Evolutionary conservation across 2,329 filamentous ascomycete genomes (phyloP).

Genomic region (Alternaria sp.): DNA sequence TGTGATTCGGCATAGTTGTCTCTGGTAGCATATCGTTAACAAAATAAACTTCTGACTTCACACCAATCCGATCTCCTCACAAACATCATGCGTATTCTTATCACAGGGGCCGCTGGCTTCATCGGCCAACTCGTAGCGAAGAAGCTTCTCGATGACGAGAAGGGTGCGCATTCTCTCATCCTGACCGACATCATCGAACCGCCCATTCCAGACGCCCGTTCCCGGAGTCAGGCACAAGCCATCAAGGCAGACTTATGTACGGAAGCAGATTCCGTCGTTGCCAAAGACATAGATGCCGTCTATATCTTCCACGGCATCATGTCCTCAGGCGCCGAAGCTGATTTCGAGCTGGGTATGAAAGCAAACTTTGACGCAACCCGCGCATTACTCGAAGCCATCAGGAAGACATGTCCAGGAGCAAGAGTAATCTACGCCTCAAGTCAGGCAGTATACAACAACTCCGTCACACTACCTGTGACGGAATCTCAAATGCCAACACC

Average conservation of each 20-base stretch:
- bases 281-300: conserved; percentile 22
- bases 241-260: conserved; percentile 62
- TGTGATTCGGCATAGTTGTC: conserved; percentile 3
- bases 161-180: conserved; percentile 54
- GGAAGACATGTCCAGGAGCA: conserved; percentile 59
- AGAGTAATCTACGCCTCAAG: conserved; percentile 67
- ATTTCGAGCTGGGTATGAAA: conserved; percentile 64
- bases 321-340: conserved; percentile 68
- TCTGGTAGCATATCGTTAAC: background rate
- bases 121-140: conserved; percentile 67
- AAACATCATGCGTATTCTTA: conserved; percentile 57
- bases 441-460: conserved; percentile 68
- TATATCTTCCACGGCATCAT: conserved; percentile 73
- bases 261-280: conserved; percentile 17
- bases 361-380: conserved; percentile 68
- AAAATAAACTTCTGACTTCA: background rate
- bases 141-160: conserved; percentile 60
- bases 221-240: conserved; percentile 53
- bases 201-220: conserved; percentile 56
- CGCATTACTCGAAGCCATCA: conserved; percentile 61
- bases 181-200: conserved; percentile 66
- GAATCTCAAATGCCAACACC: conserved; percentile 61
- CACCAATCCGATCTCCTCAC: background rate
- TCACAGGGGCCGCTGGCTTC: conserved; percentile 69
- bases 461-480: conserved; percentile 49